These are phyloP conservation scores for Tympanopsis confertula DNA, from an alignment of 2,329 filamentous ascomycete genomes.

Conservation along the genomic window DNA sequence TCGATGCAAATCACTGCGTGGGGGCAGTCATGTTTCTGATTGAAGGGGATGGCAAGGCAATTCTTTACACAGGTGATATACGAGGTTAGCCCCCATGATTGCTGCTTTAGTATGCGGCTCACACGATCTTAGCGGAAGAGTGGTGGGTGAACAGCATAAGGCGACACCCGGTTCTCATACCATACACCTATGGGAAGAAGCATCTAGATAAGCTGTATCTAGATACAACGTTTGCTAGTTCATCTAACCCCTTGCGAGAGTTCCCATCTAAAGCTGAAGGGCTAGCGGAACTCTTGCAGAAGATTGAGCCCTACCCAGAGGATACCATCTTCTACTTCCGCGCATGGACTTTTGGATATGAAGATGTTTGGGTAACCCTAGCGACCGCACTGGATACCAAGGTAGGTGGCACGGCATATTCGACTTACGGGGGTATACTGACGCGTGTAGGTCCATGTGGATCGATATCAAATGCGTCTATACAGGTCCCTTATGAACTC, in stretches of 20 bases:
- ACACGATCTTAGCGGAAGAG: constrained; percentile 34
- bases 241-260: constrained; percentile 19
- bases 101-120: not conserved
- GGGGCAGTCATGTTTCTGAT: constrained; percentile 90
- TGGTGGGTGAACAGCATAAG: constrained; percentile 73
- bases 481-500: constrained; percentile 52
- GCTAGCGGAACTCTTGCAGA: constrained; percentile 58
- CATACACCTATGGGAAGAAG: constrained; percentile 58
- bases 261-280: constrained; percentile 63
- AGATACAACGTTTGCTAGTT: constrained; percentile 61
- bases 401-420: constrained; percentile 21
- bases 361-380: constrained; percentile 80
- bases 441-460: constrained; percentile 59
- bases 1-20: constrained; percentile 86
- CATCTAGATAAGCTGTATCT: constrained; percentile 73
- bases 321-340: constrained; percentile 76
- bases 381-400: constrained; percentile 56
- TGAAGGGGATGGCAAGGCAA: constrained; percentile 58
- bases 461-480: constrained; percentile 65
- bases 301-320: constrained; percentile 55
- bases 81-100: constrained; percentile 32
- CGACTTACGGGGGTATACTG: constrained; percentile 4
- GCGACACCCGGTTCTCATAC: constrained; percentile 61
- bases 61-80: constrained; percentile 83
- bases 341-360: constrained; percentile 87